These are phyloP conservation scores for Zygnema circumcarinatum DNA, from an alignment of 139 green algal genomes.

Conservation along the genomic window DNA sequence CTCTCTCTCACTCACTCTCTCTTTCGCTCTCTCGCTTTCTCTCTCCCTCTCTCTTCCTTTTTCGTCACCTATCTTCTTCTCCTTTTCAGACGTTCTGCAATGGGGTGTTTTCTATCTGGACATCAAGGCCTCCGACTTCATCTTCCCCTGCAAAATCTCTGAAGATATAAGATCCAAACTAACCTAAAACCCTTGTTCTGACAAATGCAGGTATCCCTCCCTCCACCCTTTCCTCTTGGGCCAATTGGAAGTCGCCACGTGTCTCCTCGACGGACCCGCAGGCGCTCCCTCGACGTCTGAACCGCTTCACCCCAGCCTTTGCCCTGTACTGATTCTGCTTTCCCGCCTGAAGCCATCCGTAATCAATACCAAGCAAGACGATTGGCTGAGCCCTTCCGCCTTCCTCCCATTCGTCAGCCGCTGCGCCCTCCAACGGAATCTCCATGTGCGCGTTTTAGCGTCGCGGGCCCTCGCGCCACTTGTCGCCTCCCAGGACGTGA, in stretches of 20 bases:
- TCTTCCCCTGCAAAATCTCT: no score
- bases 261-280: background rate
- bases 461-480: constrained; percentile 74
- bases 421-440: constrained; percentile 62
- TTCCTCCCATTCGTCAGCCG: constrained; percentile 72
- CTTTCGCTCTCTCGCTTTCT: background rate
- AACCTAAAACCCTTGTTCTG: no score
- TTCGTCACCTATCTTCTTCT: background rate
- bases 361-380: background rate
- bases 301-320: constrained; percentile 77
- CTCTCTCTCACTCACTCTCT: background rate
- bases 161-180: no score
- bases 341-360: constrained; percentile 71
- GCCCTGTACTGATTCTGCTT: constrained; percentile 82
- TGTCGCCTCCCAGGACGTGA: constrained; percentile 64
- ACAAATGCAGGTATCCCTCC: constrained; percentile 67
- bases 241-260: constrained; percentile 29
- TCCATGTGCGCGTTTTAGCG: constrained; percentile 73
- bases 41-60: background rate
- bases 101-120: background rate
- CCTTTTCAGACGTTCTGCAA: background rate
- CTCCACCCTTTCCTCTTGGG: constrained; percentile 81
- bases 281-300: background rate
- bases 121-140: background rate
- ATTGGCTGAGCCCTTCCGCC: constrained; percentile 65